Evolutionary conservation across 2,329 filamentous ascomycete genomes (phyloP).

Genomic region (Aureobasidium sp.): DNA sequence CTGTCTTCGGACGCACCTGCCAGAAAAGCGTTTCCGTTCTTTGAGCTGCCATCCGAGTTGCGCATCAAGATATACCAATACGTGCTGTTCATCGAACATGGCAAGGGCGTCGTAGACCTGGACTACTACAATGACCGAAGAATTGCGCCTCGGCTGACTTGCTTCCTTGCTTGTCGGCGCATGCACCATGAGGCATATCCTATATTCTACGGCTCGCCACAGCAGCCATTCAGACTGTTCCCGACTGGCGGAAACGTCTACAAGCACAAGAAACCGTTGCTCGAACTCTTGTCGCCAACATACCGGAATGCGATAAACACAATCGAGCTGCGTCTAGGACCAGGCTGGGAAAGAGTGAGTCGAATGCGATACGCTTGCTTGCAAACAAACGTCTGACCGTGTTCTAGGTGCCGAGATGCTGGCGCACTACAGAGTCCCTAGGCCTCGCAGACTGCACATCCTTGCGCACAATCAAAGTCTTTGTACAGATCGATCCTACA

Average conservation of each 20-base stretch:
- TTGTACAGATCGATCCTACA: slow-evolving; percentile 65
- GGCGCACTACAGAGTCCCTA: slow-evolving; percentile 59
- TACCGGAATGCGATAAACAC: slow-evolving; percentile 56
- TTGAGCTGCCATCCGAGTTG: slow-evolving; percentile 62
- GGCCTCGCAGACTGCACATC: slow-evolving; percentile 57
- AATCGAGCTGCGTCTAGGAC: slow-evolving; percentile 64
- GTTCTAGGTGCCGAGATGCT: slow-evolving; percentile 54
- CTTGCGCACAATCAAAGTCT: slow-evolving; percentile 53
- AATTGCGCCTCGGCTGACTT: slow-evolving; percentile 50
- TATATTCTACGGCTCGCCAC: slow-evolving; percentile 53
- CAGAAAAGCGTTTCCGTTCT: slow-evolving; percentile 52
- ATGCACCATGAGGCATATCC: slow-evolving; percentile 59
- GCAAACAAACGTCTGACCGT: too few species aligned
- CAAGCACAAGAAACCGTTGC: slow-evolving; percentile 64
- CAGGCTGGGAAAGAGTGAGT: slow-evolving; percentile 55
- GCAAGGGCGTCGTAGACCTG: slow-evolving; percentile 49
- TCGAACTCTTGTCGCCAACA: slow-evolving; percentile 56
- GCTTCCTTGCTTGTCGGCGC: slow-evolving; percentile 55
- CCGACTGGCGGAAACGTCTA: slow-evolving; percentile 60
- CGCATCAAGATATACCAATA: slow-evolving; percentile 62
- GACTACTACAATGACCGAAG: slow-evolving; percentile 59
- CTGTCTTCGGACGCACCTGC: slow-evolving; percentile 2
- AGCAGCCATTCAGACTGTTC: slow-evolving; percentile 58
- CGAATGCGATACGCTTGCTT: too few species aligned
- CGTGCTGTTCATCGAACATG: slow-evolving; percentile 40